These are phyloP conservation scores for Entonaema liquescens DNA, from an alignment of 495 filamentous ascomycete species.

Conservation along the genomic window DNA sequence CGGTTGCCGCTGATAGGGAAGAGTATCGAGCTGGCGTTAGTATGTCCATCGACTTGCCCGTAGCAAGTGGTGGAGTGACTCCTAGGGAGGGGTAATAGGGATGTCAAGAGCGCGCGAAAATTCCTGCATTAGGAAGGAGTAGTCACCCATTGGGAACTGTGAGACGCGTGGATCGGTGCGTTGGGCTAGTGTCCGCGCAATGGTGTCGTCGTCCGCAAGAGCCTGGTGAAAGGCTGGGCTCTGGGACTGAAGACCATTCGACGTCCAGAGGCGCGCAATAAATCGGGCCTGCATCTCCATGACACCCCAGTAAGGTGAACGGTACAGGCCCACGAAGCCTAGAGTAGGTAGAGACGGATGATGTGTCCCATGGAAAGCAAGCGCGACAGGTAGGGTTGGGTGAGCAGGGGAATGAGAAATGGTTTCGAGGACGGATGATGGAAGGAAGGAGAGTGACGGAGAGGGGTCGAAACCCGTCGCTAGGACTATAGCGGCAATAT, in stretches of 20 bases:
- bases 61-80: slow-evolving; percentile 46
- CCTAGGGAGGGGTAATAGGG: slow-evolving; percentile 35
- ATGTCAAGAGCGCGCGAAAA: slow-evolving; percentile 66
- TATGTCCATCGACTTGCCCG: slow-evolving; percentile 53
- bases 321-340: slow-evolving; percentile 87
- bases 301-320: slow-evolving; percentile 85
- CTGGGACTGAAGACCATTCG: slow-evolving; percentile 8
- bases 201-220: slow-evolving; percentile 52
- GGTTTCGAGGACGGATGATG: slow-evolving; percentile 59
- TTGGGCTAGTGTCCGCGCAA: slow-evolving; percentile 54
- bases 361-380: slow-evolving; percentile 72
- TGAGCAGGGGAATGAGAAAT: slow-evolving; percentile 65
- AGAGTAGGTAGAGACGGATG: slow-evolving; percentile 68
- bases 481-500: slow-evolving; percentile 72
- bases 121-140: slow-evolving; percentile 78
- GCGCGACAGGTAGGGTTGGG: slow-evolving; percentile 70
- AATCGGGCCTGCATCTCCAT: slow-evolving; percentile 88
- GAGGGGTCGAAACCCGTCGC: slow-evolving; percentile 80
- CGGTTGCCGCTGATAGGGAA: slow-evolving; percentile 23
- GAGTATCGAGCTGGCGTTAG: slow-evolving; percentile 56
- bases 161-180: slow-evolving; percentile 56
- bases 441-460: slow-evolving; percentile 67
- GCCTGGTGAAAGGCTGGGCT: slow-evolving; percentile 40
- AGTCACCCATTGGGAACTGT: slow-evolving; percentile 85
- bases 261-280: slow-evolving; percentile 58